Conservation (phyloP, 2,329 filamentous ascomycete genomes). For the Akanthomyces dipterigenus region DNA sequence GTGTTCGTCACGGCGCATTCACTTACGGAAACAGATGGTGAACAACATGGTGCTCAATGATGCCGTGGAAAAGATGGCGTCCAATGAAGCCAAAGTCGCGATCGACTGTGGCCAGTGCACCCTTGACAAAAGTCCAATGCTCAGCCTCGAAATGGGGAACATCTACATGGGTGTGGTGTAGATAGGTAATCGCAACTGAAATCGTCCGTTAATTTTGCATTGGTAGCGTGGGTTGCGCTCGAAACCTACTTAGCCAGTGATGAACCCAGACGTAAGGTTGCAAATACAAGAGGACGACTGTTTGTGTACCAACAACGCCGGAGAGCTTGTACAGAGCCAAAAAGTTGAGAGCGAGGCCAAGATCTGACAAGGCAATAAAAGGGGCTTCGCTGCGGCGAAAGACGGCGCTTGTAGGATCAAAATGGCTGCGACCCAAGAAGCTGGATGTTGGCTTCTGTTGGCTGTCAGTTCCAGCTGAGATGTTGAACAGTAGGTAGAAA, state of each 20-base stretch:
- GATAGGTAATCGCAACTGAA: constrained; percentile 65
- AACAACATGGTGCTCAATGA: constrained; percentile 58
- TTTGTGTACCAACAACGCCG: constrained; percentile 48
- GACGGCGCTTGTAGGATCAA: constrained; percentile 54
- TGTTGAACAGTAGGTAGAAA: constrained; percentile 56
- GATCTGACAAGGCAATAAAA: constrained; percentile 51
- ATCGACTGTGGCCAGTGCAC: constrained; percentile 57
- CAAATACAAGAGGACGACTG: constrained; percentile 51
- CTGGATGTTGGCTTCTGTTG: constrained; percentile 34
- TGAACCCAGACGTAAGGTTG: constrained; percentile 65
- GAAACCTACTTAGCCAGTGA: constrained; percentile 56
- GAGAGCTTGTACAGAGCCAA: constrained; percentile 45
- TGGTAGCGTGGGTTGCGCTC: not conserved
- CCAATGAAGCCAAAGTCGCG: constrained; percentile 59
- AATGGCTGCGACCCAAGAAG: constrained; percentile 48
- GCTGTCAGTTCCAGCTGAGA: constrained; percentile 41
- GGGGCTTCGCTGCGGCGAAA: constrained; percentile 51
- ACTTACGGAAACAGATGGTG: constrained; percentile 54
- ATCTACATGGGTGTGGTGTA: constrained; percentile 49
- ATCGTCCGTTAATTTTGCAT: constrained; percentile 14
- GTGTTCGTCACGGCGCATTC: not conserved
- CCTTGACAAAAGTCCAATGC: constrained; percentile 56
- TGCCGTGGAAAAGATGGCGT: constrained; percentile 59
- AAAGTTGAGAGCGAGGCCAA: constrained; percentile 49
- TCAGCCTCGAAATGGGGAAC: constrained; percentile 53